Conservation (phyloP, 805 yeast species). For the Maudiozyma bulderi region DNA sequence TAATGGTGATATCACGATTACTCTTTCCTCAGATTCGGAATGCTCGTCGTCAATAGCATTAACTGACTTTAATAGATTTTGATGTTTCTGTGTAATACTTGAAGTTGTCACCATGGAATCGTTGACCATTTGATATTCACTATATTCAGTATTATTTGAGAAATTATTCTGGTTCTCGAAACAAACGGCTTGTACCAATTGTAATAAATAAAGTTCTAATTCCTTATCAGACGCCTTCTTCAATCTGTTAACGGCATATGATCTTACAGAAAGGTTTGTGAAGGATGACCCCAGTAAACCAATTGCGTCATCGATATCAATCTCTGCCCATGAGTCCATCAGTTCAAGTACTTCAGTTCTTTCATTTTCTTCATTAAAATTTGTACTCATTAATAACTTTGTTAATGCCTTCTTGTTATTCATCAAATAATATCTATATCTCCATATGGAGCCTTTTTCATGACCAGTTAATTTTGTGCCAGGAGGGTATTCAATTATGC, state of each 20-base stretch:
- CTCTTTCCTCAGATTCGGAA: slow-evolving; percentile 9
- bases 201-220: slow-evolving; percentile 70
- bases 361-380: slow-evolving; percentile 81
- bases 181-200: slow-evolving; percentile 83
- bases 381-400: slow-evolving; percentile 77
- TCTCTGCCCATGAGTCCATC: slow-evolving; percentile 60
- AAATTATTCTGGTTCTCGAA: slow-evolving; percentile 44
- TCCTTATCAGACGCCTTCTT: slow-evolving; percentile 73
- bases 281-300: slow-evolving; percentile 78
- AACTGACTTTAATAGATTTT: slow-evolving; percentile 7
- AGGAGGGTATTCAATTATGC: slow-evolving; percentile 68
- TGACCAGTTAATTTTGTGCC: slow-evolving; percentile 71
- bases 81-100: not conserved
- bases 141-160: slow-evolving; percentile 18
- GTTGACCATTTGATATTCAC: slow-evolving; percentile 34
- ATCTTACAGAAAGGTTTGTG: slow-evolving; percentile 61
- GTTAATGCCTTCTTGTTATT: slow-evolving; percentile 59
- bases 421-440: slow-evolving; percentile 73
- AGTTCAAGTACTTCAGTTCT: slow-evolving; percentile 68
- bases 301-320: slow-evolving; percentile 75
- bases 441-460: slow-evolving; percentile 85
- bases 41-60: slow-evolving; percentile 7
- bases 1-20: slow-evolving; percentile 44
- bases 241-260: slow-evolving; percentile 81
- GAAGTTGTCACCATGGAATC: slow-evolving; percentile 8